Conservation (phyloP, 192 early-diverging fungal genomes). For the Coemansia umbellata region DNA sequence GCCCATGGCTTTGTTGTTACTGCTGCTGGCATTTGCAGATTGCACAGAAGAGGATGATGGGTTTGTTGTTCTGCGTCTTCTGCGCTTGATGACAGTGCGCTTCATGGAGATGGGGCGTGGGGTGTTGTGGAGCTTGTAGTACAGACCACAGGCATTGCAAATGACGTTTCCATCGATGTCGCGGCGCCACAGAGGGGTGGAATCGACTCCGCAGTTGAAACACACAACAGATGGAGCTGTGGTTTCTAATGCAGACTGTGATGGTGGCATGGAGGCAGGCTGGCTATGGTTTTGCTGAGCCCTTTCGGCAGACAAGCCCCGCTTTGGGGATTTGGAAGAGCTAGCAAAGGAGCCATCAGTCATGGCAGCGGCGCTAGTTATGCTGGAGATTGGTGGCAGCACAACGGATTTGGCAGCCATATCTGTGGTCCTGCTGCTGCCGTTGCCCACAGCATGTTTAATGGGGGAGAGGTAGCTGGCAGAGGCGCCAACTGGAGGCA, state of each 20-base stretch:
- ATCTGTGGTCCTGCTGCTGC: too few relatives aligned
- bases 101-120: conserved; percentile 73
- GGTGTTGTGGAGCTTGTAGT: conserved; percentile 76
- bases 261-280: too few relatives aligned
- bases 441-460: neutral
- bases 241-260: neutral
- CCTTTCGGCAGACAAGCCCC: too few relatives aligned
- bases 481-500: neutral
- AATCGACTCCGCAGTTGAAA: conserved; percentile 68
- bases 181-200: conserved; percentile 73
- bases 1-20: too few relatives aligned
- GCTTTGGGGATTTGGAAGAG: too few relatives aligned
- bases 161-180: conserved; percentile 64
- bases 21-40: neutral
- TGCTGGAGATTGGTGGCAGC: neutral
- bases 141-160: conserved; percentile 92
- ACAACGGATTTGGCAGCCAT: neutral
- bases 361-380: too few relatives aligned
- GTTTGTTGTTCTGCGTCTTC: conserved; percentile 55
- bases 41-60: neutral
- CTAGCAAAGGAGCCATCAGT: too few relatives aligned
- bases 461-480: neutral
- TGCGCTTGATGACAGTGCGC: conserved; percentile 63
- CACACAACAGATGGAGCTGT: conserved; percentile 23
- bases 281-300: too few relatives aligned